A percentile compares a stretch with the other conserved stretches of the same genome.
phyloP scores from a whole-genome alignment of 129 eudicot genomes.

The Pulicaria dysenterica region DNA sequence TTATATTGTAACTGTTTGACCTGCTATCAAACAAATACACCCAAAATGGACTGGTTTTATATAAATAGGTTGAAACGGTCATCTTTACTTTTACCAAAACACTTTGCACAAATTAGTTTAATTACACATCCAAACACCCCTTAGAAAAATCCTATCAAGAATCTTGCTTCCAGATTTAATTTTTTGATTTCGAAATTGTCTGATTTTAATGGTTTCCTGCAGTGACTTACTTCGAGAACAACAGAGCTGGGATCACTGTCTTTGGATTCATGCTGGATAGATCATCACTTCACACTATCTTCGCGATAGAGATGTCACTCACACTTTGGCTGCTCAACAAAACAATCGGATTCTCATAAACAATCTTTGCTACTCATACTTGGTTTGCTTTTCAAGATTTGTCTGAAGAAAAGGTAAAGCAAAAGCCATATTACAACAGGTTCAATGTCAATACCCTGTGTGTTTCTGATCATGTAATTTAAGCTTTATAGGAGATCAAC shows the following conservation, averaged over 20 bases:
- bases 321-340: conserved; percentile 82
- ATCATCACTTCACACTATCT: conserved; percentile 63
- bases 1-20: too few relatives aligned
- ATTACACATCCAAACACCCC: not conserved
- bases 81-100: not conserved
- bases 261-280: conserved; percentile 90
- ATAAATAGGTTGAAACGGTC: not conserved
- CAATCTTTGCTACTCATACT: not conserved
- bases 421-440: not conserved
- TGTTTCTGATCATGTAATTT: conserved; percentile 18
- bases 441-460: not conserved
- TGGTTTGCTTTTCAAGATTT: conserved; percentile 12
- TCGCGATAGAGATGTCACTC: conserved; percentile 71
- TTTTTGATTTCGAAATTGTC: not conserved
- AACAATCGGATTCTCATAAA: conserved; percentile 68
- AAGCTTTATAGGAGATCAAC: conserved; percentile 14
- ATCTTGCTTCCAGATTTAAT: not conserved
- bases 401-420: not conserved
- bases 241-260: conserved; percentile 88
- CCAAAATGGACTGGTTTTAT: not conserved
- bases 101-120: not conserved
- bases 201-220: conserved; percentile 35
- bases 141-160: not conserved
- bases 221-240: conserved; percentile 88
- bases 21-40: not conserved